Base-by-base conservation (phyloP, 129 eudicot genomes). In the Artemisia annua region DNA sequence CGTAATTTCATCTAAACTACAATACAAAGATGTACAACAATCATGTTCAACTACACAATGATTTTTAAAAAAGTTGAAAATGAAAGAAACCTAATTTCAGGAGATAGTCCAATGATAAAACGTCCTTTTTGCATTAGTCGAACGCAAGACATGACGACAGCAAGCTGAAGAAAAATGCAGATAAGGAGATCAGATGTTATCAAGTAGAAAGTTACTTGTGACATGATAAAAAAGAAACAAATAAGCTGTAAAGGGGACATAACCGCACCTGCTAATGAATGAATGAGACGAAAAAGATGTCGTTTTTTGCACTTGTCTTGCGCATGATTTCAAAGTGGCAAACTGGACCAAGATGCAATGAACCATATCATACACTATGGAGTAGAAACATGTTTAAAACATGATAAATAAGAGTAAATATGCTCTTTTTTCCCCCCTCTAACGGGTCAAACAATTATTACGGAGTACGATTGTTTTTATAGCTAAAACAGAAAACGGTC, bases 21-120 rank as follows among this genome's bases (percentile, higher is more conserved):
- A 55, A 63, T 65, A 54, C 55, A 60, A 65, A 71, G 26, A 71
- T 63, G 52, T 71, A 78, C 71, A 78, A 78, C 24, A 53, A 54
- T 55, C 67, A 71, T 26, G 65, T 78, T 63, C 17, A 78, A 63
- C 73, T 78, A 64, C 52, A 71, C 65, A 63, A 71, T 63, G 63
- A 48, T 71, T 22, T n/a, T 35, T 35, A 60, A 48, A 17, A 62
- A 51, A 39, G 19, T 44, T 13, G 54, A 24, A 62, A 43, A 43
- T 17, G 65, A 39, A 54, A 18, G 61, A 72, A 7, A 15, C 44
- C 70, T 73, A 63, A 0, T 62, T 26, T 48, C 71, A 14, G 59
- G 75, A 71, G 53, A 70, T 30, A 11, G 50, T 48, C 43, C 53
- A 46, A 61, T 15, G 43, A 70, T 13, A 70, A 68, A 51, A 48